Percentiles rank a stretch among this genome's conserved stretches.
Conservation (phyloP, 805 yeast genomes). For the Alloascoidea hylecoeti region DNA sequence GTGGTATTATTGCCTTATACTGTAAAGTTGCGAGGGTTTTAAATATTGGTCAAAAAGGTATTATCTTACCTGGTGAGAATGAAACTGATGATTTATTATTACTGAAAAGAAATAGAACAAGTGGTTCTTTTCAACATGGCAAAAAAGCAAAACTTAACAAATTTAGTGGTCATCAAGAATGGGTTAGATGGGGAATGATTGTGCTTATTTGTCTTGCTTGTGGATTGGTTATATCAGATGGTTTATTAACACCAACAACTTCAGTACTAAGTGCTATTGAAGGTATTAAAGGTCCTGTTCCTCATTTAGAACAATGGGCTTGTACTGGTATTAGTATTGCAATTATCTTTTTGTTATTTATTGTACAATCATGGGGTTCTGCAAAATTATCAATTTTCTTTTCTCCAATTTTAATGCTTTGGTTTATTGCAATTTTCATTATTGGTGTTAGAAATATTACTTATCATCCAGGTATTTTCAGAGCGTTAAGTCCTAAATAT, state of each 20-base stretch:
- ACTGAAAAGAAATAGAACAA: conserved; percentile 26
- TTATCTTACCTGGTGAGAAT: conserved; percentile 24
- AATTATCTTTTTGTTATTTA: conserved; percentile 28
- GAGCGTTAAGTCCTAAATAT: conserved; percentile 34
- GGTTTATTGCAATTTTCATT: conserved; percentile 31
- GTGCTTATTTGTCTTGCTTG: no score
- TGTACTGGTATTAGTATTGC: conserved; percentile 33
- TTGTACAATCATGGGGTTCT: conserved; percentile 35
- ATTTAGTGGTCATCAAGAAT: no score
- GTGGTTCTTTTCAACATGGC: no score
- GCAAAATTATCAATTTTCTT: conserved; percentile 30
- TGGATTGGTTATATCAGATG: conserved; percentile 46
- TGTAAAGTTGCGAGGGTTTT: conserved; percentile 38
- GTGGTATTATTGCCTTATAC: conserved; percentile 53
- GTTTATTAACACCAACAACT: conserved; percentile 48
- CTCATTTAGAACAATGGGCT: conserved; percentile 23
- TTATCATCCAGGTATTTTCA: conserved; percentile 27
- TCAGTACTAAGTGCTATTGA: conserved; percentile 43
- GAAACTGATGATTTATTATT: conserved; percentile 18
- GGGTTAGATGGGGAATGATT: no score
- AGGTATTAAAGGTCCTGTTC: conserved; percentile 39
- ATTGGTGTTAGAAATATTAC: conserved; percentile 32
- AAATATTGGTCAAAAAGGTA: no score
- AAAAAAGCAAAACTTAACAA: no score
- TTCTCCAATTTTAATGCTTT: conserved; percentile 38